Conservation (phyloP, 2,329 filamentous ascomycete genomes). For the Grosmannia clavigera region DNA sequence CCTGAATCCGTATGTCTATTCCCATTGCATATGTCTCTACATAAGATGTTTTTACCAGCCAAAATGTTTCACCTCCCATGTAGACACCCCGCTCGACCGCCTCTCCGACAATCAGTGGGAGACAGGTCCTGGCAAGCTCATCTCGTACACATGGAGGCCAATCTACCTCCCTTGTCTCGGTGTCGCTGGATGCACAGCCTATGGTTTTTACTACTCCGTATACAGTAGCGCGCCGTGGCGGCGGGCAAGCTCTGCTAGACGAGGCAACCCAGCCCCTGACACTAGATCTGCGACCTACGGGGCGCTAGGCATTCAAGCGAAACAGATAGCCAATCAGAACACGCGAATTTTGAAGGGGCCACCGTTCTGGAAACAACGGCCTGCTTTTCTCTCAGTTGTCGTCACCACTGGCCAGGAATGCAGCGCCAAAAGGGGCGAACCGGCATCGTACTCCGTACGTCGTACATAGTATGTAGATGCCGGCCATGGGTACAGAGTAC, state of each 20-base stretch:
- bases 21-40: background rate
- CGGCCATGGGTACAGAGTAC: background rate
- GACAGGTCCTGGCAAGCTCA: background rate
- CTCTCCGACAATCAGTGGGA: background rate
- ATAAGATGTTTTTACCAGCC: background rate
- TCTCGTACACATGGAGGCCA: background rate
- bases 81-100: background rate
- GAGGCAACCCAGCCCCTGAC: background rate
- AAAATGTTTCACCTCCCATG: background rate
- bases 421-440: background rate
- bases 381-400: background rate
- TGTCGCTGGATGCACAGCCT: background rate
- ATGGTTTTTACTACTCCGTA: background rate
- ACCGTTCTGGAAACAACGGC: slow-evolving; percentile 7
- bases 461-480: background rate
- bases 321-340: slow-evolving; percentile 10
- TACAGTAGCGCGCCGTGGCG: background rate
- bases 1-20: too few species aligned
- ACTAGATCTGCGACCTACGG: background rate
- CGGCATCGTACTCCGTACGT: background rate
- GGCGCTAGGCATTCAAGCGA: background rate
- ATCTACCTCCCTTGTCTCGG: background rate
- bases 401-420: background rate
- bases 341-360: background rate
- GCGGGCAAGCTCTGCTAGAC: too few species aligned